Conservation (phyloP, 2,329 filamentous ascomycete genomes). For the Cordyceps javanica region DNA sequence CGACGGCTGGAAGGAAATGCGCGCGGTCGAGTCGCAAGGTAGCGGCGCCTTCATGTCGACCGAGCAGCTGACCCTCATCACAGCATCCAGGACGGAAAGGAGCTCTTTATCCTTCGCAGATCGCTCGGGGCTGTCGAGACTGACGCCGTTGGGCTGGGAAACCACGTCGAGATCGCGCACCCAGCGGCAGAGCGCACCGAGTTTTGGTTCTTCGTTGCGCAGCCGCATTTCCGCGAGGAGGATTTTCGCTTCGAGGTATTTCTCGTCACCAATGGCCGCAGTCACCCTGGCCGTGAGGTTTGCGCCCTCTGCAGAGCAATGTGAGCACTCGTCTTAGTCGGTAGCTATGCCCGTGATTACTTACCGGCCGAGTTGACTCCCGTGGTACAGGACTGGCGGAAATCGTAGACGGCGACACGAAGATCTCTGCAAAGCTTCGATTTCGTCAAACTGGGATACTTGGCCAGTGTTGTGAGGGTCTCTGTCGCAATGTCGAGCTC, state of each 20-base stretch:
- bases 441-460: conserved; percentile 59
- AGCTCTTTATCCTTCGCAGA: conserved; percentile 46
- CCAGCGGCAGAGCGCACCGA: conserved; percentile 66
- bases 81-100: conserved; percentile 55
- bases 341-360: conserved; percentile 9
- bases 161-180: conserved; percentile 65
- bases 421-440: conserved; percentile 62
- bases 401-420: conserved; percentile 61
- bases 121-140: conserved; percentile 26
- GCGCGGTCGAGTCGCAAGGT: conserved; percentile 28
- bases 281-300: conserved; percentile 63
- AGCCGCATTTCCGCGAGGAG: conserved; percentile 65
- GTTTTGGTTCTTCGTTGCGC: conserved; percentile 56
- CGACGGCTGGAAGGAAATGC: conserved; percentile 51
- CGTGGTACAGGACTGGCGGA: conserved; percentile 62
- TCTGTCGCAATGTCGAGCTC: conserved; percentile 64
- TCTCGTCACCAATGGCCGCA: conserved; percentile 58
- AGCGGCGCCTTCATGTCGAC: conserved; percentile 42
- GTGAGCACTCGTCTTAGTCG: conserved; percentile 13
- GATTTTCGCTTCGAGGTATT: conserved; percentile 59
- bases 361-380: conserved; percentile 52
- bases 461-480: conserved; percentile 51
- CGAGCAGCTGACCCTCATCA: conserved; percentile 57
- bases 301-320: conserved; percentile 36
- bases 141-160: conserved; percentile 42